These are phyloP conservation scores for Alternaria gaisen DNA, from an alignment of 2,329 filamentous ascomycete genomes.

Conservation along the genomic window DNA sequence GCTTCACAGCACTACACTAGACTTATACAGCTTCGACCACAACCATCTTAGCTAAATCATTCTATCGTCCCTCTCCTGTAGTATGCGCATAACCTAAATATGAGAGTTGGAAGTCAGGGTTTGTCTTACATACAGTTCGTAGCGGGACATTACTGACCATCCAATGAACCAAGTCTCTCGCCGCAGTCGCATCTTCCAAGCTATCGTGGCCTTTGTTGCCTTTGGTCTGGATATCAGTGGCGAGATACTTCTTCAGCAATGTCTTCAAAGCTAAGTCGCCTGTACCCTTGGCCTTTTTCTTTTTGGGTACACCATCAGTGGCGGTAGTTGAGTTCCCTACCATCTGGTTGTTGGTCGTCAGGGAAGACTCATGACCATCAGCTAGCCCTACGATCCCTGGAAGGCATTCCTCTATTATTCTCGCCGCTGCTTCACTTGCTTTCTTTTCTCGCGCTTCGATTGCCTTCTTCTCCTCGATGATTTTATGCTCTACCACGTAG, in stretches of 20 bases:
- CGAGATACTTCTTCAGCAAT: constrained; percentile 82
- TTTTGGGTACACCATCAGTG: constrained; percentile 2
- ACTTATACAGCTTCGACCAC: background rate
- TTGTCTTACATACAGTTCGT: too few relatives aligned
- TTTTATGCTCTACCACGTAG: constrained; percentile 32
- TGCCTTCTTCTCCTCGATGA: constrained; percentile 12
- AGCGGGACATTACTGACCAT: constrained; percentile 57
- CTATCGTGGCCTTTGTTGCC: constrained; percentile 77
- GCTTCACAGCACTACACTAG: background rate
- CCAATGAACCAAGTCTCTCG: constrained; percentile 87
- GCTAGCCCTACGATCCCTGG: background rate
- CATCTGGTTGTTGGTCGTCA: background rate
- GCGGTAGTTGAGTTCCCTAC: background rate
- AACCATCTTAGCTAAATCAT: background rate
- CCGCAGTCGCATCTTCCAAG: constrained; percentile 87
- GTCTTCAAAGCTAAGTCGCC: constrained; percentile 69
- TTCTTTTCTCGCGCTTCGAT: constrained; percentile 11
- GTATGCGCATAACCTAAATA: constrained; percentile 21
- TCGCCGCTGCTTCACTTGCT: background rate
- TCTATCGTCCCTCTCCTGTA: background rate
- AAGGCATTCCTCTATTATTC: background rate
- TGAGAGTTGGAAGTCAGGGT: too few relatives aligned
- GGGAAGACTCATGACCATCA: background rate
- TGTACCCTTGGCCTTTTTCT: constrained; percentile 8
- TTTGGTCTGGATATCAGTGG: constrained; percentile 84